Percentiles rank a stretch among this genome's conserved stretches.
Evolutionary conservation across 352 stramenopile genomes (phyloP).

Genomic region (Phytophthora pisi): DNA sequence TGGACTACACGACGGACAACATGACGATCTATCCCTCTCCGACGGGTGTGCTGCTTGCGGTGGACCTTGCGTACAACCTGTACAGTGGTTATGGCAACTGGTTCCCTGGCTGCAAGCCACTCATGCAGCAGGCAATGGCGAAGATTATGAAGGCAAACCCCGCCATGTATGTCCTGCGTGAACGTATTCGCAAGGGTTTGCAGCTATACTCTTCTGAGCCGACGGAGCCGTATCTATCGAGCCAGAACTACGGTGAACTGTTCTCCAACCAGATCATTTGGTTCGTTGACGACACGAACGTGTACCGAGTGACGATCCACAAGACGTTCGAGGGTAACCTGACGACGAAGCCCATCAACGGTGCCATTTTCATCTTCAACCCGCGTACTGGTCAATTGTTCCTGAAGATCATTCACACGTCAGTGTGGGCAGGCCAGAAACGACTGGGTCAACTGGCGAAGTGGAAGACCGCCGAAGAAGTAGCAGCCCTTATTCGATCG

Average conservation of each 20-base stretch:
- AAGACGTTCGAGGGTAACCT: constrained; percentile 99
- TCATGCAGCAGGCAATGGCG: constrained; percentile 99
- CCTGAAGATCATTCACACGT: constrained; percentile 99
- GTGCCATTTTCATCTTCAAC: constrained; percentile 99
- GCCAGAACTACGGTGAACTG: constrained; percentile 99
- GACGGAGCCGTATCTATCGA: constrained; percentile 99
- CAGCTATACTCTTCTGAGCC: constrained; percentile 99
- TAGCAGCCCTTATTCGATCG: constrained; percentile 98
- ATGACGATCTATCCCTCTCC: constrained; percentile 99
- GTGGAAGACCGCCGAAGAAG: constrained; percentile 99
- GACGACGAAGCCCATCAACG: constrained; percentile 99
- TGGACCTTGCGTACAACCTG: constrained; percentile 99
- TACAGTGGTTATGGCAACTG: constrained; percentile 99
- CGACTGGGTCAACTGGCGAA: constrained; percentile 99
- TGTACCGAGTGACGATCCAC: constrained; percentile 99
- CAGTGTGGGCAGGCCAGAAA: constrained; percentile 99
- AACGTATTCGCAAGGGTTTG: constrained; percentile 99
- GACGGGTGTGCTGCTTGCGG: constrained; percentile 96
- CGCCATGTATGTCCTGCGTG: constrained; percentile 98
- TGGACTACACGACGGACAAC: constrained; percentile 99
- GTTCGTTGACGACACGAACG: constrained; percentile 99
- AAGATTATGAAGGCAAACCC: constrained; percentile 99
- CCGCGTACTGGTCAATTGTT: constrained; percentile 99
- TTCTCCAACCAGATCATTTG: constrained; percentile 99
- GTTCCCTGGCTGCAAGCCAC: constrained; percentile 98